phyloP scores from a whole-genome alignment of 768 basidiomycete genomes.

The Sporobolomyces roseus region DNA sequence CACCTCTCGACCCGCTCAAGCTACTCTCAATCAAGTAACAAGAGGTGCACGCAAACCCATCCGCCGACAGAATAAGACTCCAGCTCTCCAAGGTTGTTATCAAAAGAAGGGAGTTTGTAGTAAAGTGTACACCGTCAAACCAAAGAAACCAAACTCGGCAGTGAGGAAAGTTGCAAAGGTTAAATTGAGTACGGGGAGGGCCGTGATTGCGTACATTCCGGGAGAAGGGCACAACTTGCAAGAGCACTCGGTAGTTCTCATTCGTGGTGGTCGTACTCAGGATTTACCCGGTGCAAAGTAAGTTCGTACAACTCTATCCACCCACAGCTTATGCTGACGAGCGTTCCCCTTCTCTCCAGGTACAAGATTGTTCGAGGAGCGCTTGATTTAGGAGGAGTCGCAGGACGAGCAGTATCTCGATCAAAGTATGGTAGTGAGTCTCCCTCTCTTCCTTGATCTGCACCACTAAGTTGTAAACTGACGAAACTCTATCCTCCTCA shows the following conservation, averaged over 20 bases:
- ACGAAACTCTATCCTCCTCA: background rate
- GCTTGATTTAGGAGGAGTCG: constrained; percentile 84
- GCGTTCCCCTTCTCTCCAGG: constrained; percentile 51
- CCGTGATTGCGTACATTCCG: constrained; percentile 86
- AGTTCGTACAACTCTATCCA: constrained; percentile 45
- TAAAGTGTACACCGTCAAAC: constrained; percentile 66
- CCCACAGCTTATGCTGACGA: background rate
- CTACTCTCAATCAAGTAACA: constrained; percentile 84
- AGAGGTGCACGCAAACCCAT: constrained; percentile 62
- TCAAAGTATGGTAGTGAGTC: constrained; percentile 74
- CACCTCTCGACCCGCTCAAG: constrained; percentile 45
- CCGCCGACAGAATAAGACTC: constrained; percentile 61
- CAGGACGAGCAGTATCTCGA: constrained; percentile 70
- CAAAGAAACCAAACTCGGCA: constrained; percentile 98
- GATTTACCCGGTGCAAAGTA: constrained; percentile 97
- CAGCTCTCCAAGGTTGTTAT: constrained; percentile 70
- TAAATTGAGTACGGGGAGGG: constrained; percentile 82
- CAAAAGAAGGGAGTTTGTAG: constrained; percentile 91
- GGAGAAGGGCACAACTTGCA: constrained; percentile 98
- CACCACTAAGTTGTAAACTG: background rate
- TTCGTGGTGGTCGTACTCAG: constrained; percentile 92
- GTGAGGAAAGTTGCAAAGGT: constrained; percentile 95
- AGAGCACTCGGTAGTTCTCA: constrained; percentile 90
- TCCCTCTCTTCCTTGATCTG: background rate
- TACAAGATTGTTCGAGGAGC: constrained; percentile 94